Conservation (phyloP, 2,329 filamentous ascomycete species). For the Fusarium tupiense region DNA sequence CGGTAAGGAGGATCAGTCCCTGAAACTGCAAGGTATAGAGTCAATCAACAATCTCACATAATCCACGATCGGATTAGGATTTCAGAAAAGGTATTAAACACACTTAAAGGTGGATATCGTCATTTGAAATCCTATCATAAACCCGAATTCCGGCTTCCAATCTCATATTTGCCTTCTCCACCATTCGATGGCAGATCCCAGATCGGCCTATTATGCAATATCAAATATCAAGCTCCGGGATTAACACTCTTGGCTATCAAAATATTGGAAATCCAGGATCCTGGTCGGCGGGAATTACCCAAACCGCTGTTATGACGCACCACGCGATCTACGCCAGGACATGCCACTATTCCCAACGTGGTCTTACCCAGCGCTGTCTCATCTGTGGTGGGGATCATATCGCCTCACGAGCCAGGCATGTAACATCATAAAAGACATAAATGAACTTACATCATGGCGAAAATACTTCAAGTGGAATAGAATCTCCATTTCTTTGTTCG, state of each 20-base stretch:
- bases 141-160: not conserved
- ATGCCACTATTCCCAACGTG: slow-evolving; percentile 18
- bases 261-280: not conserved
- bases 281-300: not conserved
- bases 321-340: not conserved
- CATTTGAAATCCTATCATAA: not conserved
- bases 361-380: slow-evolving; percentile 8
- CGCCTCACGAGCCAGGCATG: not conserved
- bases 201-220: not conserved
- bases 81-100: rapidly evolving
- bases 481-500: not conserved
- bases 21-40: rapidly evolving
- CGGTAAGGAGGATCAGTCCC: not conserved
- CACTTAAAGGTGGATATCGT: rapidly evolving
- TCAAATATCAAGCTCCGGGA: rapidly evolving
- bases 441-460: rapidly evolving
- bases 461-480: rapidly evolving
- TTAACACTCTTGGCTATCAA: not conserved
- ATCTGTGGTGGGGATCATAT: not conserved
- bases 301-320: not conserved
- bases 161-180: not conserved
- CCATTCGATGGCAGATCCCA: not conserved
- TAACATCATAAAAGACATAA: not conserved
- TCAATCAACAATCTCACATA: not conserved
- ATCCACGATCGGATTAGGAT: not conserved